phyloP scores from a whole-genome alignment of 352 stramenopile genomes.

The Poterioochromonas sp. region DNA sequence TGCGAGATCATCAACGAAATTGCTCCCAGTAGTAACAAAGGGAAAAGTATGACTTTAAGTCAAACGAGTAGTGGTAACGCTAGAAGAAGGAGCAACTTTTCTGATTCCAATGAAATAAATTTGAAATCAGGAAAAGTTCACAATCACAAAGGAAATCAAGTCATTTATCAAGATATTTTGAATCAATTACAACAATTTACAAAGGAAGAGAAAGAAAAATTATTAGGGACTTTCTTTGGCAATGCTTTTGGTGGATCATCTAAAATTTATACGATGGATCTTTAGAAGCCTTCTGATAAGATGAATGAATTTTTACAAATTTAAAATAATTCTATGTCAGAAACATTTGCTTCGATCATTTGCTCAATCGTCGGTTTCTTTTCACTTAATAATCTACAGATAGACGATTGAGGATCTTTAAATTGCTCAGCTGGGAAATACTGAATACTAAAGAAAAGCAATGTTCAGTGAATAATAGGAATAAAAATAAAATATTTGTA shows the following conservation, averaged over 20 bases:
- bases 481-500: neutral
- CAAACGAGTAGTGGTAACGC: neutral
- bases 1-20: neutral
- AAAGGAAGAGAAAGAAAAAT: neutral
- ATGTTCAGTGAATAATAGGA: no score
- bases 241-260: conserved; percentile 3
- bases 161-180: neutral
- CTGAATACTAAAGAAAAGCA: no score
- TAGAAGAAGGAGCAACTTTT: no score
- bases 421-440: no score
- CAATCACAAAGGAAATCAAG: neutral
- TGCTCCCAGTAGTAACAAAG: neutral
- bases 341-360: neutral
- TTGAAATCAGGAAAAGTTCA: no score
- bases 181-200: neutral
- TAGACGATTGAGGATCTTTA: no score
- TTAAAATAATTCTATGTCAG: neutral
- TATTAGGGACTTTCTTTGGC: neutral
- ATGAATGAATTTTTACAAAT: no score
- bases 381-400: no score
- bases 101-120: no score
- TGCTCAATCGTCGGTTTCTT: neutral
- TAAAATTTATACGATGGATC: neutral
- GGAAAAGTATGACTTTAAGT: neutral
- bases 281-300: neutral